Conservation (phyloP, 306 rosid genomes). For the Quercus robur region DNA sequence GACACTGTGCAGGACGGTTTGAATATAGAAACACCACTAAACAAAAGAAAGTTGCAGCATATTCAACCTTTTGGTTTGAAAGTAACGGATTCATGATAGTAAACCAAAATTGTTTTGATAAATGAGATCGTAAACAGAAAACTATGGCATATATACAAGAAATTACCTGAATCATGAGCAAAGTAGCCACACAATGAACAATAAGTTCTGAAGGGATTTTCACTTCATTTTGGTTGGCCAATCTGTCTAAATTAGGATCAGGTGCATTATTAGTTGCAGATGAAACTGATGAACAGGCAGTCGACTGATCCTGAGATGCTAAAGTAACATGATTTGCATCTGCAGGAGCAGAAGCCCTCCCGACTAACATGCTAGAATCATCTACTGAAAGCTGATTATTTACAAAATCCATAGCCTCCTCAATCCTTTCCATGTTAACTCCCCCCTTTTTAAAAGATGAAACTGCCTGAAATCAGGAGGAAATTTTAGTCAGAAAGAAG, state of each 20-base stretch:
- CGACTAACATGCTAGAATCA: slow-evolving; percentile 46
- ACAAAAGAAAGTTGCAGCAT: background rate
- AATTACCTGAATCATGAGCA: slow-evolving; percentile 86
- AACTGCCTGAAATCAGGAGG: slow-evolving; percentile 60
- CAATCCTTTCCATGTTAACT: slow-evolving; percentile 48
- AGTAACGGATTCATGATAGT: background rate
- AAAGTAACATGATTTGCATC: slow-evolving; percentile 38
- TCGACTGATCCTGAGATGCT: slow-evolving; percentile 51
- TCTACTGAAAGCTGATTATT: slow-evolving; percentile 56
- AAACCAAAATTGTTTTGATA: no score
- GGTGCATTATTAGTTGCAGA: slow-evolving; percentile 33
- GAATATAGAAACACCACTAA: background rate
- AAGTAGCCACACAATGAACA: slow-evolving; percentile 76
- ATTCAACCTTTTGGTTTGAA: background rate
- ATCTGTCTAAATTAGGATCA: slow-evolving; percentile 44
- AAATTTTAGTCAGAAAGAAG: slow-evolving; percentile 27
- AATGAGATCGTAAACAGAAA: background rate
- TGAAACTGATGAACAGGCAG: slow-evolving; percentile 37
- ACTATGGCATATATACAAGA: background rate
- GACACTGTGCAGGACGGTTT: background rate
- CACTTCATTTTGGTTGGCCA: slow-evolving; percentile 52
- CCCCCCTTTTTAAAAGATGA: slow-evolving; percentile 52
- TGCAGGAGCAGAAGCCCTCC: slow-evolving; percentile 30
- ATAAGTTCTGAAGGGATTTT: slow-evolving; percentile 79
- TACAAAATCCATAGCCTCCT: slow-evolving; percentile 75